phyloP scores from a whole-genome alignment of 768 basidiomycete genomes.

The Suillus weaverae region DNA sequence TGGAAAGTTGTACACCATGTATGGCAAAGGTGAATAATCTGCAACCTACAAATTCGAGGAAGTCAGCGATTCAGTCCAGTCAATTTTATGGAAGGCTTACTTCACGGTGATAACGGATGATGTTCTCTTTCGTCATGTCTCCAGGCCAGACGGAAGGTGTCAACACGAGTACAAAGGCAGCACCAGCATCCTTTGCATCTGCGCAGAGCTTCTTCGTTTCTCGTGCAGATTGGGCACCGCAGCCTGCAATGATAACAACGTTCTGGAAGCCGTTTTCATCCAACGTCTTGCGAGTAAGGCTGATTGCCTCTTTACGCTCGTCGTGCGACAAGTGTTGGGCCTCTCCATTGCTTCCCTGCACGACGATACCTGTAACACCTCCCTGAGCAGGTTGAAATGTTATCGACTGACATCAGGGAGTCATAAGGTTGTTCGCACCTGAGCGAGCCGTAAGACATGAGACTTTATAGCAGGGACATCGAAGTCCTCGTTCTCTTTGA shows the following conservation, averaged over 20 bases:
- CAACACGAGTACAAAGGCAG: slow-evolving; percentile 72
- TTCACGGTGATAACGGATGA: slow-evolving; percentile 65
- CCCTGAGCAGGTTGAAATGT: slow-evolving; percentile 42
- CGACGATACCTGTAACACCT: slow-evolving; percentile 69
- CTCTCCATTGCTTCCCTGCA: slow-evolving; percentile 76
- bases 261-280: slow-evolving; percentile 69
- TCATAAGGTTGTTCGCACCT: slow-evolving; percentile 40
- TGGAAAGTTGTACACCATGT: slow-evolving; percentile 87
- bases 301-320: slow-evolving; percentile 64
- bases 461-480: slow-evolving; percentile 65
- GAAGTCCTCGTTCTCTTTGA: slow-evolving; percentile 66
- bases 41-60: slow-evolving; percentile 51
- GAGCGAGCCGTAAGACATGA: slow-evolving; percentile 73
- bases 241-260: slow-evolving; percentile 76
- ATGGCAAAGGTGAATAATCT: slow-evolving; percentile 64
- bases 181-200: slow-evolving; percentile 82
- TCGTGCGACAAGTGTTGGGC: slow-evolving; percentile 75
- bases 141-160: slow-evolving; percentile 73
- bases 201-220: slow-evolving; percentile 70
- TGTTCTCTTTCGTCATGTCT: slow-evolving; percentile 61
- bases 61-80: neutral
- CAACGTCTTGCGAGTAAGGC: slow-evolving; percentile 66
- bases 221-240: slow-evolving; percentile 76
- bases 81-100: slow-evolving; percentile 32
- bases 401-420: neutral